phyloP scores from a whole-genome alignment of 202 grass and related monocot genomes.

The Schoenoplectus tabernaemontani region DNA sequence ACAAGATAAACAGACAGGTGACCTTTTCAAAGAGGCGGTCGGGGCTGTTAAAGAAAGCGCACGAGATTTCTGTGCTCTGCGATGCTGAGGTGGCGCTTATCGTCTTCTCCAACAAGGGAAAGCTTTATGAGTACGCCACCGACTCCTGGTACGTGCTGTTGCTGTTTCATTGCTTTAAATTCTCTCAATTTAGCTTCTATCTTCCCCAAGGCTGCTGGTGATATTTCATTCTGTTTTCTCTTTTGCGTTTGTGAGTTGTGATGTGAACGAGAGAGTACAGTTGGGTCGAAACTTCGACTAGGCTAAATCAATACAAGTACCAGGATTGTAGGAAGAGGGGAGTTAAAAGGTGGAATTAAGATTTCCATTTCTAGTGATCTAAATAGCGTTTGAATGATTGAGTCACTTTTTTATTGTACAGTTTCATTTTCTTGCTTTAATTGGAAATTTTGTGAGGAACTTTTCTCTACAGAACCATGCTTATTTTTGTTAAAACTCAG shows the following conservation, averaged over 20 bases:
- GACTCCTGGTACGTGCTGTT: conserved; percentile 36
- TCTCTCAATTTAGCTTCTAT: neutral
- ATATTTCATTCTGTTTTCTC: neutral
- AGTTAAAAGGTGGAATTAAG: neutral
- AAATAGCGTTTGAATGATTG: conserved; percentile 7
- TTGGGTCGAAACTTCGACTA: neutral
- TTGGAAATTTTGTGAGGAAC: neutral
- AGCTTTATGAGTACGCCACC: conserved; percentile 87
- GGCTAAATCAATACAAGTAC: neutral
- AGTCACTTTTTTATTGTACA: neutral
- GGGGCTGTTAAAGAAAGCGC: conserved; percentile 81
- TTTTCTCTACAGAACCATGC: neutral
- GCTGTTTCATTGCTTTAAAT: neutral
- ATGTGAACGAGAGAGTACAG: neutral
- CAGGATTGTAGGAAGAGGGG: neutral
- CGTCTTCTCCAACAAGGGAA: conserved; percentile 91
- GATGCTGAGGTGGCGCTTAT: conserved; percentile 87
- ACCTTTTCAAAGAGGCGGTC: conserved; percentile 86
- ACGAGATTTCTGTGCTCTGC: conserved; percentile 93
- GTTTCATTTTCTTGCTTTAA: neutral
- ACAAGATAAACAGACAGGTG: conserved; percentile 91
- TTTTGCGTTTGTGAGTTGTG: neutral
- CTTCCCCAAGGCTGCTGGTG: neutral
- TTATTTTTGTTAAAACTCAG: neutral
- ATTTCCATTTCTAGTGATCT: conserved; percentile 6